phyloP scores from a whole-genome alignment of 352 stramenopile genomes.

The Pythium dissotocum region DNA sequence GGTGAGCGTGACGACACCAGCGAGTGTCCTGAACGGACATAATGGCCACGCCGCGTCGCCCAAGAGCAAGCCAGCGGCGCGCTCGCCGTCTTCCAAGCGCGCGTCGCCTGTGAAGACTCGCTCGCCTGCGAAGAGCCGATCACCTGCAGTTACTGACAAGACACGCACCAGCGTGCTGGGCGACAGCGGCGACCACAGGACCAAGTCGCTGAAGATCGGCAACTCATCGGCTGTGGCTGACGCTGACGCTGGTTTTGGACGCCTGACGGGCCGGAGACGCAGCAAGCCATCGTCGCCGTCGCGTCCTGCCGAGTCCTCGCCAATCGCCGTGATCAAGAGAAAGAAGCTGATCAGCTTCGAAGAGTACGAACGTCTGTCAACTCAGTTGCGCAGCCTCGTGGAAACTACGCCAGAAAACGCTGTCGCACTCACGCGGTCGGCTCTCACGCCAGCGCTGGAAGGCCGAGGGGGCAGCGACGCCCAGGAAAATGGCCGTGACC shows the following conservation, averaged over 20 bases:
- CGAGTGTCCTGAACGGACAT: neutral
- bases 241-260: slow-evolving; percentile 11
- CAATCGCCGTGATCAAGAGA: slow-evolving; percentile 65
- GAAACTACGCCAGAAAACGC: slow-evolving; percentile 60
- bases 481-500: slow-evolving; percentile 16
- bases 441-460: slow-evolving; percentile 40
- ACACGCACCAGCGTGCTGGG: slow-evolving; percentile 15
- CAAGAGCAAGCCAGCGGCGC: slow-evolving; percentile 5
- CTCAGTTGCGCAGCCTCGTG: slow-evolving; percentile 65
- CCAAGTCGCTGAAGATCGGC: slow-evolving; percentile 28
- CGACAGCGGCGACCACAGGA: slow-evolving; percentile 13
- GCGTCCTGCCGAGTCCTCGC: slow-evolving; percentile 17
- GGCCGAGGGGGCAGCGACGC: slow-evolving; percentile 9
- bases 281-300: slow-evolving; percentile 28
- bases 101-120: slow-evolving; percentile 8
- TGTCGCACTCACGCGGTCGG: slow-evolving; percentile 54
- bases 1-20: neutral
- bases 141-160: neutral
- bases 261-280: slow-evolving; percentile 24
- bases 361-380: slow-evolving; percentile 71
- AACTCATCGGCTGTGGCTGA: slow-evolving; percentile 7
- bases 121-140: neutral
- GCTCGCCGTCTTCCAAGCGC: slow-evolving; percentile 24
- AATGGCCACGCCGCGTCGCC: slow-evolving; percentile 22
- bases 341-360: slow-evolving; percentile 78